These are phyloP conservation scores for Vaccinium myrtillus DNA, from an alignment of 148 eudicot genomes.

Conservation along the genomic window DNA sequence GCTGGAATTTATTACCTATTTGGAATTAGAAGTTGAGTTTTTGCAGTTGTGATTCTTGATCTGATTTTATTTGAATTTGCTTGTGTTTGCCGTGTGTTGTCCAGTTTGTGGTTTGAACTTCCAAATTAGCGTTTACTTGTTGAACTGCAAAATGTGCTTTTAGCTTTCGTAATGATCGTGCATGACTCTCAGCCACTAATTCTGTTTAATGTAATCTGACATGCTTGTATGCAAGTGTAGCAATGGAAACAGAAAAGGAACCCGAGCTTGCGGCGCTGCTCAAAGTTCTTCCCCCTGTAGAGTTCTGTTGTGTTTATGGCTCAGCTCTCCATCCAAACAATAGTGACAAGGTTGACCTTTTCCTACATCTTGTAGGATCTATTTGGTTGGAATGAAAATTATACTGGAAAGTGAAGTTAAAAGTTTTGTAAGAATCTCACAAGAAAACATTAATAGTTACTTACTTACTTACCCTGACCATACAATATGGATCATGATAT, in stretches of 20 bases:
- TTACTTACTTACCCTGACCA: too few relatives aligned
- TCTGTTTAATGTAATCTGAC: not conserved
- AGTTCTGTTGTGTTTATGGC: constrained; percentile 88
- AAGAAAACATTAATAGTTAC: too few relatives aligned
- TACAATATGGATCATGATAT: too few relatives aligned
- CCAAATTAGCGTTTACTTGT: too few relatives aligned
- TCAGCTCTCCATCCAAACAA: constrained; percentile 89
- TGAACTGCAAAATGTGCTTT: not conserved
- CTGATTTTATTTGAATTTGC: not conserved
- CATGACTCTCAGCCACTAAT: not conserved
- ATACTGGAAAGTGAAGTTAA: too few relatives aligned
- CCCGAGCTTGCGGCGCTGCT: constrained; percentile 56
- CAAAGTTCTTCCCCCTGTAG: constrained; percentile 81
- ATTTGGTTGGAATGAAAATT: too few relatives aligned
- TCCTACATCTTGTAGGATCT: not conserved
- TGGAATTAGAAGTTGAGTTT: too few relatives aligned
- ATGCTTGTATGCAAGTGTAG: constrained; percentile 9
- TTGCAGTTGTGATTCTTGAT: too few relatives aligned
- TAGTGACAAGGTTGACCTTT: constrained; percentile 53
- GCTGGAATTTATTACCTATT: too few relatives aligned
- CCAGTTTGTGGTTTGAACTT: not conserved
- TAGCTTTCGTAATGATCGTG: not conserved
- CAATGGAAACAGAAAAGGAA: constrained; percentile 39
- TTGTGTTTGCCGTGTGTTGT: not conserved
- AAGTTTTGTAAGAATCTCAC: too few relatives aligned